Conservation (phyloP, 108 stramenopile genomes). For the Skeletonema costatum region DNA sequence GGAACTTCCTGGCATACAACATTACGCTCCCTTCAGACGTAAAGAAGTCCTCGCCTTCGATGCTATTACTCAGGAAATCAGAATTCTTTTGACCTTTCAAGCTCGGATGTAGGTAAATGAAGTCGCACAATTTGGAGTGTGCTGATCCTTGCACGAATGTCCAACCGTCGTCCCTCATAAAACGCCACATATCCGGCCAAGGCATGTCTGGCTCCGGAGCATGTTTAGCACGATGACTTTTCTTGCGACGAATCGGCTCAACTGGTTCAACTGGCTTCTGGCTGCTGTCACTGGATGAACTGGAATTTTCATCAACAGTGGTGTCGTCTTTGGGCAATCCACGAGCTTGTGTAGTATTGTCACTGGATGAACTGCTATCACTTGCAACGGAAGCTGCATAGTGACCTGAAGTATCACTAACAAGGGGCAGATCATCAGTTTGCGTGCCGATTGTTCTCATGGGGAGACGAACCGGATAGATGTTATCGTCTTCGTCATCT, state of each 20-base stretch:
- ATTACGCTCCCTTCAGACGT: not conserved
- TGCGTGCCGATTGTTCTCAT: not conserved
- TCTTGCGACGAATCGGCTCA: not conserved
- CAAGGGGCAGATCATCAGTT: slow-evolving; percentile 1
- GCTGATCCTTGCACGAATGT: not conserved
- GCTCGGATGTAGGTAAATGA: not conserved
- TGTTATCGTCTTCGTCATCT: not conserved
- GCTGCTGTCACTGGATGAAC: not conserved
- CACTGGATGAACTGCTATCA: not conserved
- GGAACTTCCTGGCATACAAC: not conserved
- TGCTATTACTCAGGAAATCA: not conserved
- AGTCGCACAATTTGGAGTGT: not conserved
- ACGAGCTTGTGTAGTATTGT: not conserved
- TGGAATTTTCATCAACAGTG: slow-evolving; percentile 2
- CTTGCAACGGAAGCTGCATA: not conserved
- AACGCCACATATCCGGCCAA: not conserved
- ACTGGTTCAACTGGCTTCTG: not conserved
- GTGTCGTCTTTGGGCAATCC: slow-evolving; percentile 3
- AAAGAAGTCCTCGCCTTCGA: not conserved
- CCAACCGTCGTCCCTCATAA: not conserved
- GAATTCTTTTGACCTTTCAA: not conserved
- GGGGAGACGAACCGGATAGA: not conserved
- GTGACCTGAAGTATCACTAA: not conserved
- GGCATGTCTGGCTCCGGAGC: not conserved
- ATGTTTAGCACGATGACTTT: not conserved